These are phyloP conservation scores for Yamadazyma diddensiae DNA, from an alignment of 1,139 yeast species.

Conservation along the genomic window DNA sequence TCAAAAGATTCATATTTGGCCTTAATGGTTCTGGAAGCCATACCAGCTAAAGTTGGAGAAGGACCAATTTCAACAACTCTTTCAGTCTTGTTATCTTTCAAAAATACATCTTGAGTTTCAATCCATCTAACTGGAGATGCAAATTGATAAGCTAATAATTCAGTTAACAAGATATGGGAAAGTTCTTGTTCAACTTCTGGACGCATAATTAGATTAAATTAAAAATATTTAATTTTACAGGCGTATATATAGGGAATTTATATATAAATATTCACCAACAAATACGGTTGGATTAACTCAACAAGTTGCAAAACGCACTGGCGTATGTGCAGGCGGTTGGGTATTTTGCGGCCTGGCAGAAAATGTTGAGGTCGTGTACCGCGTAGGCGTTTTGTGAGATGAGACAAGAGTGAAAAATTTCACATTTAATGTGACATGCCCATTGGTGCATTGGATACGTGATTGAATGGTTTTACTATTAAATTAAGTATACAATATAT, in stretches of 20 bases:
- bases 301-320: conserved; percentile 4
- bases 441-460: no score
- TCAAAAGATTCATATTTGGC: conserved; percentile 96
- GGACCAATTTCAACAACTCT: conserved; percentile 98
- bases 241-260: conserved; percentile 2
- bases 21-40: conserved; percentile 96
- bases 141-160: conserved; percentile 94
- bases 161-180: conserved; percentile 91
- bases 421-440: no score
- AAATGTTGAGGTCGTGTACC: conserved; percentile 1
- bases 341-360: background rate
- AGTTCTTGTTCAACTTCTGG: conserved; percentile 98
- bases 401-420: no score
- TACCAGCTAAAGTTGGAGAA: conserved; percentile 96
- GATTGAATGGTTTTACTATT: background rate
- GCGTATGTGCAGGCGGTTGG: conserved; percentile 3
- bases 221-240: conserved; percentile 1
- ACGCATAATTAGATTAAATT: conserved; percentile 52
- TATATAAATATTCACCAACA: conserved; percentile 2
- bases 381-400: background rate
- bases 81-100: conserved; percentile 92
- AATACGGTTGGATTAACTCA: conserved; percentile 1
- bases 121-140: conserved; percentile 99
- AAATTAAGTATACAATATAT: background rate
- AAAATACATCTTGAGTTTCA: conserved; percentile 96